A percentile compares a stretch with the other conserved stretches of the same genome.
Conservation (phyloP, 257 asterid genomes). For the Plantago ovata region DNA sequence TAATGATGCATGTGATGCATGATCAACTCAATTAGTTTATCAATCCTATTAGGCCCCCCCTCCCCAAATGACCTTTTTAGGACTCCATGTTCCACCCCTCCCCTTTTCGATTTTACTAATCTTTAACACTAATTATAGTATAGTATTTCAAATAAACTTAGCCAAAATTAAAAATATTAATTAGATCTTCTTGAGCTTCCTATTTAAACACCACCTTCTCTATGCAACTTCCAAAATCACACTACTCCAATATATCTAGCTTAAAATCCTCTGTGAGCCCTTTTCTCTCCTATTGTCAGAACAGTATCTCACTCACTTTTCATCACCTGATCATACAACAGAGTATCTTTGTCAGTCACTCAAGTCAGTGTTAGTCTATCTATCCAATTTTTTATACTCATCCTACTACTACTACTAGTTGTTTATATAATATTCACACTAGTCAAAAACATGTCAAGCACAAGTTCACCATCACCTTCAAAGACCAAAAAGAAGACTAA, state of each 20-base stretch:
- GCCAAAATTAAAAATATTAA: neutral
- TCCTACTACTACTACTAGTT: neutral
- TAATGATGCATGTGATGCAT: conserved; percentile 44
- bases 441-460: conserved; percentile 13
- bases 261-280: conserved; percentile 2
- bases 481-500: conserved; percentile 41
- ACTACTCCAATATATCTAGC: conserved; percentile 6
- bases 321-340: conserved; percentile 8
- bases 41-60: conserved; percentile 7
- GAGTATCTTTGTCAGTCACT: conserved; percentile 30
- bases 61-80: conserved; percentile 21
- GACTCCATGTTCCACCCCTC: conserved; percentile 30
- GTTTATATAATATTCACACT: neutral
- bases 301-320: conserved; percentile 27
- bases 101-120: neutral
- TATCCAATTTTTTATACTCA: neutral
- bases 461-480: conserved; percentile 39
- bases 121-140: too few species aligned
- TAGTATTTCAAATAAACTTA: too few species aligned
- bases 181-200: neutral
- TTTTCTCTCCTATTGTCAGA: conserved; percentile 27
- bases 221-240: conserved; percentile 18
- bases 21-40: conserved; percentile 27
- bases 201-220: conserved; percentile 38
- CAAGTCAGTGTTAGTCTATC: conserved; percentile 2